A percentile compares a stretch with the other conserved stretches of the same genome.
Conservation (phyloP, 2,329 filamentous ascomycete genomes). For the Macroventuria anomochaeta region DNA sequence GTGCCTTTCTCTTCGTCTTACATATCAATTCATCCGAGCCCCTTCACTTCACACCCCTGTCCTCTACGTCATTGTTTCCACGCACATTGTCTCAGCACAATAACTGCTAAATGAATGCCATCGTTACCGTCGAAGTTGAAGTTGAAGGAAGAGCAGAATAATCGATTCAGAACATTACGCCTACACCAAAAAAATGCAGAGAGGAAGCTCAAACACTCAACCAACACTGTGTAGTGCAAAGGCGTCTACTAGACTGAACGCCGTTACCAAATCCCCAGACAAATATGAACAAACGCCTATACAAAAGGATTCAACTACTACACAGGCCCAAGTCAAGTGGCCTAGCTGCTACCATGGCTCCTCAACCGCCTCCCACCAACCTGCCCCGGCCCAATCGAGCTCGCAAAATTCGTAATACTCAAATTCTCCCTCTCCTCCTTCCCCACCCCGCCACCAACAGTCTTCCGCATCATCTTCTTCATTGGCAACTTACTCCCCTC, state of each 20-base stretch:
- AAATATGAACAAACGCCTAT: conserved; percentile 1
- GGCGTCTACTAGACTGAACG: conserved; percentile 7
- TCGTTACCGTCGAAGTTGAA: too few relatives aligned
- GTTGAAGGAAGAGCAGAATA: background rate
- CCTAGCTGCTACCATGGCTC: conserved; percentile 42
- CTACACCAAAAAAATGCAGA: conserved; percentile 7
- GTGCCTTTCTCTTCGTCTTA: too few relatives aligned
- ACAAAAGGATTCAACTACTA: background rate
- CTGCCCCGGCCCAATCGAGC: conserved; percentile 48
- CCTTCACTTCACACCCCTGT: too few relatives aligned
- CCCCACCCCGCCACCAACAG: conserved; percentile 40
- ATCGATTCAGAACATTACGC: background rate
- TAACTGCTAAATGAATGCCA: too few relatives aligned
- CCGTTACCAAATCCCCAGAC: background rate
- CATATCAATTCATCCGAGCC: too few relatives aligned
- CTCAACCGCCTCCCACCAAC: conserved; percentile 48
- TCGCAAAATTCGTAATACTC: conserved; percentile 49
- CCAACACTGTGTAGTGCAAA: conserved; percentile 7
- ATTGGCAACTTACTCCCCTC: conserved; percentile 52
- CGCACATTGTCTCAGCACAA: too few relatives aligned
- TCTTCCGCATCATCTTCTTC: conserved; percentile 54
- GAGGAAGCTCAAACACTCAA: conserved; percentile 6
- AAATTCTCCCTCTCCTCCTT: conserved; percentile 51
- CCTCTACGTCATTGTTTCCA: too few relatives aligned
- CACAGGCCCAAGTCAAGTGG: background rate